Percentiles rank a stretch among this genome's conserved stretches.
Conservation (phyloP, 2,329 filamentous ascomycete species). For the Huntiella bhutanensis region DNA sequence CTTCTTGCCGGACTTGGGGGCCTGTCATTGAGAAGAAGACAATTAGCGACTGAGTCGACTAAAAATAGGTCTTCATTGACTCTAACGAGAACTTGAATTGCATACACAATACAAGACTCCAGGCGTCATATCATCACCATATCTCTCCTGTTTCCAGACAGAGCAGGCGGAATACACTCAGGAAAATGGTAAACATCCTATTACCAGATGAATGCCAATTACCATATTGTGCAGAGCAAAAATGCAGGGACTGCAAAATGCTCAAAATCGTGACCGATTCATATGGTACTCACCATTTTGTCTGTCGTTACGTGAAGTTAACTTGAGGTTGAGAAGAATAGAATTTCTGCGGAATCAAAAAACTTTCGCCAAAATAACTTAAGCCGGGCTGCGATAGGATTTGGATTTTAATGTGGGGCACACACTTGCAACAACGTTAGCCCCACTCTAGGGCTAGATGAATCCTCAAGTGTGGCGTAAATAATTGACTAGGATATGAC, state of each 20-base stretch:
- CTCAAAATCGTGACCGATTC: constrained; percentile 1
- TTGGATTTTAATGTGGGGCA: not conserved
- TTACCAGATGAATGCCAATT: constrained; percentile 5
- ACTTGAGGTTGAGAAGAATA: constrained; percentile 5
- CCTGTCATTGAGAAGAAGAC: constrained; percentile 99
- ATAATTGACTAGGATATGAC: too few relatives aligned
- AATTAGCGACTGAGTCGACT: constrained; percentile 74
- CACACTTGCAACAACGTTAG: not conserved
- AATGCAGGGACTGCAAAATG: constrained; percentile 7
- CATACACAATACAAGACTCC: constrained; percentile 7
- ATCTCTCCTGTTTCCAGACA: constrained; percentile 4
- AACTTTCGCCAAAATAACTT: not conserved
- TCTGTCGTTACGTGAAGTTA: constrained; percentile 13
- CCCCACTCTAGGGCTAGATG: not conserved
- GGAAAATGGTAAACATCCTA: constrained; percentile 1
- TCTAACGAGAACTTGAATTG: constrained; percentile 54
- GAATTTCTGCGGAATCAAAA: not conserved
- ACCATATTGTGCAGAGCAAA: constrained; percentile 1
- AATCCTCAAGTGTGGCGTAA: too few relatives aligned
- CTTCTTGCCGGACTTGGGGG: constrained; percentile 97
- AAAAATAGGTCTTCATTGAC: constrained; percentile 53
- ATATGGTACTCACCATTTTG: constrained; percentile 25
- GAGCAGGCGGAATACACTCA: constrained; percentile 10
- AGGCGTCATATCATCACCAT: constrained; percentile 11
- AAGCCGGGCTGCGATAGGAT: not conserved